These are phyloP conservation scores for Boletus insuetus DNA, from an alignment of 768 basidiomycete genomes.

Conservation along the genomic window DNA sequence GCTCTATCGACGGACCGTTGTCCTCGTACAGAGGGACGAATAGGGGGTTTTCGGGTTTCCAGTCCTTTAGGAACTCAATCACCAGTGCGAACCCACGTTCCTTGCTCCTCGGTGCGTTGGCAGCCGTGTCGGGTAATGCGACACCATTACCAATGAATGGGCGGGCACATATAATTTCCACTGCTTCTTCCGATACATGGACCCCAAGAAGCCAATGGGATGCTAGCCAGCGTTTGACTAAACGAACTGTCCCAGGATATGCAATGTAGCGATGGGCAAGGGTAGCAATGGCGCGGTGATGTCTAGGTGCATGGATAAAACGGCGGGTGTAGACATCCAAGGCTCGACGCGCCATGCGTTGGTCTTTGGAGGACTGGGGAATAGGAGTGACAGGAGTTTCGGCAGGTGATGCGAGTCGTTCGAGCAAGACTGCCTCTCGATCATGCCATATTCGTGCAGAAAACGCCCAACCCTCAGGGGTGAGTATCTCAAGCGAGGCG, in stretches of 20 bases:
- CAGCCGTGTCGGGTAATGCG: slow-evolving; percentile 34
- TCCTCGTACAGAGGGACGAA: slow-evolving; percentile 68
- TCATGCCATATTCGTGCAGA: slow-evolving; percentile 82
- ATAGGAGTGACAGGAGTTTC: slow-evolving; percentile 19
- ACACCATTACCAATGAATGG: slow-evolving; percentile 61
- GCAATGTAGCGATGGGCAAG: slow-evolving; percentile 78
- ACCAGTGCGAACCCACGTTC: slow-evolving; percentile 77
- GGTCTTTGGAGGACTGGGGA: slow-evolving; percentile 34
- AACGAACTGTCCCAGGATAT: slow-evolving; percentile 79
- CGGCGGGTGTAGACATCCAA: slow-evolving; percentile 60
- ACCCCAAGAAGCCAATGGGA: slow-evolving; percentile 81
- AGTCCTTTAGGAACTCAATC: slow-evolving; percentile 70
- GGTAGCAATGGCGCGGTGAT: slow-evolving; percentile 80
- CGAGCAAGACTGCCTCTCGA: slow-evolving; percentile 76
- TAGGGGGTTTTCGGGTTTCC: slow-evolving; percentile 79
- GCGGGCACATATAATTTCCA: slow-evolving; percentile 81
- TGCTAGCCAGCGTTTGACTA: slow-evolving; percentile 92
- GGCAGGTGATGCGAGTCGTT: slow-evolving; percentile 55
- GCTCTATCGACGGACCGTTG: slow-evolving; percentile 1
- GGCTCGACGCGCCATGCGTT: slow-evolving; percentile 54
- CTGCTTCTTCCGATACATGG: slow-evolving; percentile 72
- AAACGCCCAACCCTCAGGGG: slow-evolving; percentile 86
- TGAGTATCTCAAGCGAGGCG: slow-evolving; percentile 71
- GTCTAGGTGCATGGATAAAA: slow-evolving; percentile 78
- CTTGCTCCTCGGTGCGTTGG: slow-evolving; percentile 65